A percentile compares a stretch with the other conserved stretches of the same genome.
phyloP scores from a whole-genome alignment of 441 rosid species.

The Isatis lusitanica region DNA sequence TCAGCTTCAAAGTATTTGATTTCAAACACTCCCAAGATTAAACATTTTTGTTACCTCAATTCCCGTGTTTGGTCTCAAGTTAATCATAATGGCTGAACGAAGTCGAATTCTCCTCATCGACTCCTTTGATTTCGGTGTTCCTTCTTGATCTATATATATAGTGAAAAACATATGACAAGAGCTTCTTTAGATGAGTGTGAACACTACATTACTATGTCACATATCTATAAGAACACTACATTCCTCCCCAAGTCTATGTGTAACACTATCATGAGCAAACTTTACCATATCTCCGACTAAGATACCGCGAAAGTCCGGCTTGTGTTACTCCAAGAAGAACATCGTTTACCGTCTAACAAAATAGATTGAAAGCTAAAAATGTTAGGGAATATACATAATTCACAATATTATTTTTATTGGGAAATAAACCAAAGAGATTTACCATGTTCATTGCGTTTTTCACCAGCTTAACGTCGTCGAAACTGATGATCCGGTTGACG shows the following conservation, averaged over 20 bases:
- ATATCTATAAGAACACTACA: not conserved
- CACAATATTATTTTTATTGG: not conserved
- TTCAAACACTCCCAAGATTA: not conserved
- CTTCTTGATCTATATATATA: conserved; percentile 35
- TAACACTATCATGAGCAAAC: not conserved
- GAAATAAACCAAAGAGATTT: not conserved
- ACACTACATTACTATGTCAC: not conserved
- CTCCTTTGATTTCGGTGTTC: conserved; percentile 27
- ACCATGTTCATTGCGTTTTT: conserved; percentile 45
- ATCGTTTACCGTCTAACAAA: conserved; percentile 66
- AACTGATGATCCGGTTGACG: conserved; percentile 39
- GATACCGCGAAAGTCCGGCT: conserved; percentile 69
- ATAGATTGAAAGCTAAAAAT: not conserved
- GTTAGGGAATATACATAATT: not conserved
- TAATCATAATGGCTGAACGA: conserved; percentile 60
- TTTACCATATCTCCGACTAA: conserved; percentile 53
- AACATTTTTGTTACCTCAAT: conserved; percentile 54
- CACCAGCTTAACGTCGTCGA: conserved; percentile 45
- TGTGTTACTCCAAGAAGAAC: conserved; percentile 72
- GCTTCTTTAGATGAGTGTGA: conserved; percentile 28
- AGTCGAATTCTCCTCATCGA: conserved; percentile 49
- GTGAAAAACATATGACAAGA: not conserved
- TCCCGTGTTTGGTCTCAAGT: conserved; percentile 61
- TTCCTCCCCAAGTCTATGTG: not conserved
- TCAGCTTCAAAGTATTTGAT: not conserved